Evolutionary conservation across 331 rosid genomes (phyloP), one percentile per base, ranked within the genome.

Genomic region (Acacia concinna): DNA sequence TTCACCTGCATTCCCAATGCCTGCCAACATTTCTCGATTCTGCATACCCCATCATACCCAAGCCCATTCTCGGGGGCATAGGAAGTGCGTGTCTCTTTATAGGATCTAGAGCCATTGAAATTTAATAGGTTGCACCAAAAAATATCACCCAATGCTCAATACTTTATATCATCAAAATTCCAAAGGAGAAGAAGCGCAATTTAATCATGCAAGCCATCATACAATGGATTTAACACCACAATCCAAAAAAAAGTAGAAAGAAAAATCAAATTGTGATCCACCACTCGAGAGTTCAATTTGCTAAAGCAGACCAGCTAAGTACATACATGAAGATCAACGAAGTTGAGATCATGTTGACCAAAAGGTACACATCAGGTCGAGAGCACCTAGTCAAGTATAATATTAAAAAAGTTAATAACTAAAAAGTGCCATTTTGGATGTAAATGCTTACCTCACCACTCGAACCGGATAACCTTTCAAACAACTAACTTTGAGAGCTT

Each of bases 11-110:
- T 20, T 77, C 97, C 97, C 23, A 81, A 82, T 82, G 84, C 88
- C 47, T 81, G 86, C 97, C 97, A 93, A 52, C 97, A 93, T 74
- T 85, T 91, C 82, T 93, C 97, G 71, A 91, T 88, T 85, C 94
- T 88, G 57, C 91, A 93, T 56, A 84, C 60, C n/a, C 97, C 97
- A 73, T 93, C 97, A 80, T 93, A 93, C n/a, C 94, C 87, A 62
- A 91, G 46, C 2, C 96, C 96, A 28, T 44, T 79, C 79, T 82
- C 90, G 0, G 97, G 97, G 38, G 94, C 94, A 88, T 92, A 92
- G 0, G 92, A 81, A 20, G 97, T 86, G 54, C 92, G 94, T 79
- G 88, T 90, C 77, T 89, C 96, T 78, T 90, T 90, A 83, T 90
- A 89, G 13, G 97, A 92, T 81, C 93, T 90, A 81, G 69, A 81